A percentile compares a stretch with the other conserved stretches of the same genome.
Evolutionary conservation across 2,329 filamentous ascomycete species (phyloP).

Genomic region (Paramyrothecium roridum): DNA sequence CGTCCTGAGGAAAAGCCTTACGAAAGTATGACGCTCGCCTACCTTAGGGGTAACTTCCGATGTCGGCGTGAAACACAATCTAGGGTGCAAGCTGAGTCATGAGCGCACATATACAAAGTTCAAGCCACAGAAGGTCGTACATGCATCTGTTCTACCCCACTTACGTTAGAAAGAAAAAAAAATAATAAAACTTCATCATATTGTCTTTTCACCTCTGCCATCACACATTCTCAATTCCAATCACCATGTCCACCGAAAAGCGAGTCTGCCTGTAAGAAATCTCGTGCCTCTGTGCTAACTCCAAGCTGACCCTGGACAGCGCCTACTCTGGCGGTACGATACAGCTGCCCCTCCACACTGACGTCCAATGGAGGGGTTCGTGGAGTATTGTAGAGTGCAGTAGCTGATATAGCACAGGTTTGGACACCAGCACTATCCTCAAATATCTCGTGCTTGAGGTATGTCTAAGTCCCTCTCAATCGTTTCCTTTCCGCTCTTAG

Average conservation of each 20-base stretch:
- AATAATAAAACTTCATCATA: slow-evolving; percentile 1
- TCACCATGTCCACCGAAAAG: slow-evolving; percentile 5
- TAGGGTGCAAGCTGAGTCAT: too few relatives aligned
- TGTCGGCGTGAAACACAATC: too few relatives aligned
- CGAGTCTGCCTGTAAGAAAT: slow-evolving; percentile 7
- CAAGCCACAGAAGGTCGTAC: too few relatives aligned
- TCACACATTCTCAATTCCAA: slow-evolving; percentile 2
- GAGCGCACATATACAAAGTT: too few relatives aligned
- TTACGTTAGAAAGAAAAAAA: not conserved
- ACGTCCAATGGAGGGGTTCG: not conserved
- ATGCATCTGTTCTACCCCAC: too few relatives aligned
- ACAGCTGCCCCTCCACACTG: not conserved
- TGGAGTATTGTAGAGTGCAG: too few relatives aligned
- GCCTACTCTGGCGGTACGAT: slow-evolving; percentile 9
- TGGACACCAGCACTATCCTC: slow-evolving; percentile 40
- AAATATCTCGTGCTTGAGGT: slow-evolving; percentile 33
- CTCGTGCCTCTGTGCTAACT: not conserved
- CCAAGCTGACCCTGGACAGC: slow-evolving; percentile 4
- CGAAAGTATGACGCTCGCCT: too few relatives aligned
- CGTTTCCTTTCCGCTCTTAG: not conserved
- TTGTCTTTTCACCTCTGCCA: slow-evolving; percentile 3
- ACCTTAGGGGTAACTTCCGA: too few relatives aligned
- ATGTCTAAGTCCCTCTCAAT: not conserved
- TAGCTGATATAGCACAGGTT: slow-evolving; percentile 19
- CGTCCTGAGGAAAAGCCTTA: too few relatives aligned